Percentiles rank a stretch among this genome's conserved stretches.
Evolutionary conservation across 768 basidiomycete species (phyloP).

Genomic region (Amyloporia xantha): DNA sequence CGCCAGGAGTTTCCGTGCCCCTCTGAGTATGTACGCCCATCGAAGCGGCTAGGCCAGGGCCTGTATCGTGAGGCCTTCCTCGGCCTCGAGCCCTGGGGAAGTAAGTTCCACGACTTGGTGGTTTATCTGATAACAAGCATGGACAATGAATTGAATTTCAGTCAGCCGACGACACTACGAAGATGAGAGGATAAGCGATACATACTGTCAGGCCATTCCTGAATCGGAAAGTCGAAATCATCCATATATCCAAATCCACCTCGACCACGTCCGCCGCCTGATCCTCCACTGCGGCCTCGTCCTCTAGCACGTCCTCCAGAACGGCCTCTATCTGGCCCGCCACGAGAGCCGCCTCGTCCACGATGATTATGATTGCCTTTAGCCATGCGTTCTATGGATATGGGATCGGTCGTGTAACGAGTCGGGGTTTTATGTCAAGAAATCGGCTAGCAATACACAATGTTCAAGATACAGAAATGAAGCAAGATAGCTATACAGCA

Average conservation of each 20-base stretch:
- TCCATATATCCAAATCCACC: conserved; percentile 13
- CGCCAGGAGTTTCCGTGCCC: conserved; percentile 17
- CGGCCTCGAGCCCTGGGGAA: conserved; percentile 21
- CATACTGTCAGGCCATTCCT: conserved; percentile 24
- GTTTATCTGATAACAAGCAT: conserved; percentile 6
- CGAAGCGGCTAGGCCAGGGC: no score
- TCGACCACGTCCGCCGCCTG: conserved; percentile 24
- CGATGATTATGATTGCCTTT: conserved; percentile 13
- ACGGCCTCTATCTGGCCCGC: conserved; percentile 8
- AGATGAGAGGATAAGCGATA: conserved; percentile 9
- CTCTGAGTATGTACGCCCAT: conserved; percentile 8
- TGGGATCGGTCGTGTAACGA: conserved; percentile 9
- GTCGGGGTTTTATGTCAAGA: no score
- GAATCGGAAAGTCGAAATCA: conserved; percentile 24
- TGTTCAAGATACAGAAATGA: conserved; percentile 12
- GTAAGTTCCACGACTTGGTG: conserved; percentile 6
- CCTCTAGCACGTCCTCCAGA: conserved; percentile 17
- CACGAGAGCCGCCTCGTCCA: conserved; percentile 12
- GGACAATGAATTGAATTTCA: background rate
- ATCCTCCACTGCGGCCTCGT: conserved; percentile 10
- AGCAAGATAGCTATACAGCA: no score
- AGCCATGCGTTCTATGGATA: conserved; percentile 19
- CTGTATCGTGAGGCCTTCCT: background rate
- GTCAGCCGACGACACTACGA: background rate
- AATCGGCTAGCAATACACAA: background rate